phyloP scores from a whole-genome alignment of 2,329 filamentous ascomycete species.

The Claviceps spartinae region DNA sequence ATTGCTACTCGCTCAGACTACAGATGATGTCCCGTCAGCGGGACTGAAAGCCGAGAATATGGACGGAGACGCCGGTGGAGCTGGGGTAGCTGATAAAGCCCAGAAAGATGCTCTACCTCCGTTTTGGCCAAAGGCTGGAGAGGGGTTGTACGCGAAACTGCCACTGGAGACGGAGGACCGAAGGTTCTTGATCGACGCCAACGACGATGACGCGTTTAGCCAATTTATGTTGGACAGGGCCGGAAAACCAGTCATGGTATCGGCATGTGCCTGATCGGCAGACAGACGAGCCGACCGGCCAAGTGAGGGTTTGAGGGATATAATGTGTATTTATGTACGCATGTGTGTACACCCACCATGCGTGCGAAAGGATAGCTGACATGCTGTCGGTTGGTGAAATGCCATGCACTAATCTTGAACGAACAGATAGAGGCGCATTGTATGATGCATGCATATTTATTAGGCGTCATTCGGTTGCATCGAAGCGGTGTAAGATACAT shows the following conservation, averaged over 20 bases:
- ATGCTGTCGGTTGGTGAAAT: too few relatives aligned
- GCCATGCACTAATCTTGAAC: too few relatives aligned
- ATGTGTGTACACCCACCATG: too few relatives aligned
- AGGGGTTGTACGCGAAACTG: conserved; percentile 26
- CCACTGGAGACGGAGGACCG: conserved; percentile 24
- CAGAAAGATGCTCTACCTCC: conserved; percentile 20
- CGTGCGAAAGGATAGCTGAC: too few relatives aligned
- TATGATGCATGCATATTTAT: too few relatives aligned
- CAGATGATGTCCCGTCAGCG: conserved; percentile 13
- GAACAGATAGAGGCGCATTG: too few relatives aligned
- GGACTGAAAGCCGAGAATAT: conserved; percentile 9
- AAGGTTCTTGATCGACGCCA: conserved; percentile 22
- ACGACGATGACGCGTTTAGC: conserved; percentile 30
- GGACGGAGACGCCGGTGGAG: not conserved
- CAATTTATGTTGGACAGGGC: conserved; percentile 27
- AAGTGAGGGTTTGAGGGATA: too few relatives aligned
- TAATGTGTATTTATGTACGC: too few relatives aligned
- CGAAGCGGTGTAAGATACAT: too few relatives aligned
- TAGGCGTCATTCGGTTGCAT: too few relatives aligned
- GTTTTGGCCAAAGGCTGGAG: conserved; percentile 26
- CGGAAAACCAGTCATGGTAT: conserved; percentile 23
- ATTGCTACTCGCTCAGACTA: conserved; percentile 13
- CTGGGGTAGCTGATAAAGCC: not conserved
- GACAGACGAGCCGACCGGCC: too few relatives aligned
- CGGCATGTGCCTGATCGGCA: conserved; percentile 13